phyloP scores from a whole-genome alignment of 352 stramenopile species.

The Pythium insidiosum region DNA sequence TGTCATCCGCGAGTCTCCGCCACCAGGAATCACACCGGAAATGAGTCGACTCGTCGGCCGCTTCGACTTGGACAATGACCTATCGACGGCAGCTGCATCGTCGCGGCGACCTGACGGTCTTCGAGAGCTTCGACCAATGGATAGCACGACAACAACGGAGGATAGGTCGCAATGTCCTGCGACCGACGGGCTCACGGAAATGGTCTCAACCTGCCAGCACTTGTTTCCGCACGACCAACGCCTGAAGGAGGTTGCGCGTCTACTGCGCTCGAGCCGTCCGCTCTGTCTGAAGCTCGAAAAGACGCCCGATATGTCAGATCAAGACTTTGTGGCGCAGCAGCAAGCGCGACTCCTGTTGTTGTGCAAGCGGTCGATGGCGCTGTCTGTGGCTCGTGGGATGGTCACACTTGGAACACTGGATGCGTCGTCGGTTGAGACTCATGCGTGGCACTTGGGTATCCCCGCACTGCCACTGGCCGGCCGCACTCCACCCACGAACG shows the following conservation, averaged over 20 bases:
- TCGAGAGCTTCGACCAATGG: background rate
- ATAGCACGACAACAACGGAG: background rate
- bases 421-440: constrained; percentile 42
- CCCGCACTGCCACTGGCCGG: constrained; percentile 91
- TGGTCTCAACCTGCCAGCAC: constrained; percentile 39
- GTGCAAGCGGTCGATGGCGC: constrained; percentile 90
- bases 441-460: constrained; percentile 84
- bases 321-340: constrained; percentile 81
- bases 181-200: constrained; percentile 59
- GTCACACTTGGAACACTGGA: constrained; percentile 92
- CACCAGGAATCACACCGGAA: constrained; percentile 41
- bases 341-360: constrained; percentile 93
- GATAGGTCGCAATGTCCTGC: no score
- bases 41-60: constrained; percentile 48
- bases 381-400: constrained; percentile 94
- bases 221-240: constrained; percentile 67
- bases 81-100: no score
- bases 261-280: constrained; percentile 69
- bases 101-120: background rate
- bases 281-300: constrained; percentile 72
- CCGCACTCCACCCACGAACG: constrained; percentile 91
- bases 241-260: constrained; percentile 72
- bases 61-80: constrained; percentile 40
- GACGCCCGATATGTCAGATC: constrained; percentile 47
- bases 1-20: constrained; percentile 49